These are phyloP conservation scores for Escovopsis weberi DNA, from an alignment of 2,329 filamentous ascomycete species.

Conservation along the genomic window DNA sequence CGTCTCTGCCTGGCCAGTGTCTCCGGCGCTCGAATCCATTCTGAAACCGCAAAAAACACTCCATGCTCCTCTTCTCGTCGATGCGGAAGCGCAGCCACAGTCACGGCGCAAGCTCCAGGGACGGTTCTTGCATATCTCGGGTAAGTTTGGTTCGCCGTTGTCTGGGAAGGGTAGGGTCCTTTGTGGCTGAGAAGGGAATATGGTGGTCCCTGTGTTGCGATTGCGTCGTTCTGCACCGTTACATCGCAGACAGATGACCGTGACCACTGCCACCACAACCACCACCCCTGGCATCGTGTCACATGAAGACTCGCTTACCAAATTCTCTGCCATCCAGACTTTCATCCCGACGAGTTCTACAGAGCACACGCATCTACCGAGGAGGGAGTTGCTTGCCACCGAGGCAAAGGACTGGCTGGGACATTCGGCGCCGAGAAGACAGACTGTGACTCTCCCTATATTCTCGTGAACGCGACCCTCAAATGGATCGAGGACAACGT, in stretches of 20 bases:
- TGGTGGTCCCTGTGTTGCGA: not conserved
- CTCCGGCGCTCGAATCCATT: not conserved
- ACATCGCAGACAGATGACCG: not conserved
- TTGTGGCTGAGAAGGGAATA: not conserved
- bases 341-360: constrained; percentile 86
- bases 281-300: not conserved
- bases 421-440: constrained; percentile 73
- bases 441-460: constrained; percentile 72
- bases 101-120: constrained; percentile 42
- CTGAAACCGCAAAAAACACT: no score
- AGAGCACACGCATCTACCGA: constrained; percentile 59
- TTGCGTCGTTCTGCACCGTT: not conserved
- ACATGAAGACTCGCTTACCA: constrained; percentile 2
- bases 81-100: constrained; percentile 1
- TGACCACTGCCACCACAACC: not conserved
- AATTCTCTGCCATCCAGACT: constrained; percentile 39
- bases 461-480: constrained; percentile 77
- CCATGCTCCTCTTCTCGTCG: not conserved
- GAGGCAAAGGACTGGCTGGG: constrained; percentile 61
- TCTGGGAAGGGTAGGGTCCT: not conserved
- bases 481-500: constrained; percentile 72
- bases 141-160: constrained; percentile 33
- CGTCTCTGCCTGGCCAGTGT: constrained; percentile 1
- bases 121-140: constrained; percentile 78
- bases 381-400: constrained; percentile 61